Conservation (phyloP, 495 filamentous ascomycete genomes). For the Talaromyces thailandensis region DNA sequence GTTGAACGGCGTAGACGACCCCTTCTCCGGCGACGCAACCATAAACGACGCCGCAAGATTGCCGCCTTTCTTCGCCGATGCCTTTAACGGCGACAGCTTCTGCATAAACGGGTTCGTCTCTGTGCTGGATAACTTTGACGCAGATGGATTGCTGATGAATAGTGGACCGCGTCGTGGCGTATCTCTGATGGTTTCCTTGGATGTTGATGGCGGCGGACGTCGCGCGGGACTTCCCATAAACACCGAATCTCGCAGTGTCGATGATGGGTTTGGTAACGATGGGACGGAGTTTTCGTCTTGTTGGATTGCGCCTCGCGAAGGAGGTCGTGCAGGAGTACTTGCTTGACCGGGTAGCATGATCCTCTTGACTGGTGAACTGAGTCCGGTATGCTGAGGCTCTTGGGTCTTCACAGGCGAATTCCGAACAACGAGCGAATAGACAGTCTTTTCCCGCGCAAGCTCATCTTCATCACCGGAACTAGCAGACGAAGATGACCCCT, state of each 20-base stretch:
- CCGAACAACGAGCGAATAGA: conserved; percentile 24
- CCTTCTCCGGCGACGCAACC: conserved; percentile 17
- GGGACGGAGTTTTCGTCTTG: conserved; percentile 18
- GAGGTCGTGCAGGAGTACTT: background rate
- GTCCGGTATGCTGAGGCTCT: conserved; percentile 13
- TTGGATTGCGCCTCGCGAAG: background rate
- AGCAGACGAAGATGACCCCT: conserved; percentile 25
- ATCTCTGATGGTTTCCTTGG: conserved; percentile 34
- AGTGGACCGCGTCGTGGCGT: conserved; percentile 20
- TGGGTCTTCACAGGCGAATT: conserved; percentile 29
- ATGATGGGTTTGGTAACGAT: conserved; percentile 5
- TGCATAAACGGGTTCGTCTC: background rate
- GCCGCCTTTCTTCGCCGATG: conserved; percentile 28
- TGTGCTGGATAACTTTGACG: conserved; percentile 9
- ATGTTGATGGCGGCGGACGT: conserved; percentile 40
- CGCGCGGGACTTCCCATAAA: conserved; percentile 42
- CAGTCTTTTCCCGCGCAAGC: conserved; percentile 32
- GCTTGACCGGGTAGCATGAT: conserved; percentile 23
- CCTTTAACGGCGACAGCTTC: conserved; percentile 1
- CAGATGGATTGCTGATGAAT: conserved; percentile 13
- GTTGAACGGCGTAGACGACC: conserved; percentile 22
- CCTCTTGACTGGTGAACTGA: conserved; percentile 33
- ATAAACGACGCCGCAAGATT: conserved; percentile 27
- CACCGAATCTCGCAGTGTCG: conserved; percentile 27
- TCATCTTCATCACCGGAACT: conserved; percentile 44